Base-by-base conservation (phyloP, 495 filamentous ascomycete species). In the Podospora didyma region DNA sequence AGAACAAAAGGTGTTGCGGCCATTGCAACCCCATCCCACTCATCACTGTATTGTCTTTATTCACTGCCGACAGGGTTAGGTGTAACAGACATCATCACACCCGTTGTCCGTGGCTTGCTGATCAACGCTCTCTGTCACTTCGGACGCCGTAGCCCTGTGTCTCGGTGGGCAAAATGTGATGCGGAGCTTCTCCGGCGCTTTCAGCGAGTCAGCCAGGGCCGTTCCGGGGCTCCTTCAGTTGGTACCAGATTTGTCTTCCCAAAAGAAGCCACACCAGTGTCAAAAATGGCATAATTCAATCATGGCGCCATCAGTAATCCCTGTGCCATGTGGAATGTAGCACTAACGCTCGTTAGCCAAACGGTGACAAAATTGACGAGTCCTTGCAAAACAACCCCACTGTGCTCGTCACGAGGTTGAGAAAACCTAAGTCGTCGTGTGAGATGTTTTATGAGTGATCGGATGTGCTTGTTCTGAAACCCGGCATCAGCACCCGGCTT, bases 391-490 rank as follows among this genome's bases (percentile, higher is more conserved):
- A n/a, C n/a, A n/a, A 31, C 26, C 9, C 26, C 3, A 31, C 26
- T 31, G 26, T 3, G 3, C 3, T 31, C 26, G 9, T 31, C 26
- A 31, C 39, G 12, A 17, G n/a, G 39, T 5, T 5, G n/a, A 42
- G 39, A 42, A 42, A 42, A 42, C 10, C 1, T 14, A 34, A 50
- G 19, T 50, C 16, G 4, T 31, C 24, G 11, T 21, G 16, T 7
- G n/a, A 34, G 7, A 11, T n/a, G 17, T 16, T 34, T n/a, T 14
- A 37, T 23, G 2, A 19, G 26, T n/a, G 12, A 34, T 37, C 49
- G 16, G 49, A 41, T 51, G 49, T 21, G 49, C 19, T 39, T 5
- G 17, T 51, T 51, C 12, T 41, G 49, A 51, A 51, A 51, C 49
- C 31, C 49, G 49, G 49, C 31, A 22, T 39, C 49, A 39, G 49